Conservation (phyloP, 441 rosid genomes). For the Mallotus japonicus region DNA sequence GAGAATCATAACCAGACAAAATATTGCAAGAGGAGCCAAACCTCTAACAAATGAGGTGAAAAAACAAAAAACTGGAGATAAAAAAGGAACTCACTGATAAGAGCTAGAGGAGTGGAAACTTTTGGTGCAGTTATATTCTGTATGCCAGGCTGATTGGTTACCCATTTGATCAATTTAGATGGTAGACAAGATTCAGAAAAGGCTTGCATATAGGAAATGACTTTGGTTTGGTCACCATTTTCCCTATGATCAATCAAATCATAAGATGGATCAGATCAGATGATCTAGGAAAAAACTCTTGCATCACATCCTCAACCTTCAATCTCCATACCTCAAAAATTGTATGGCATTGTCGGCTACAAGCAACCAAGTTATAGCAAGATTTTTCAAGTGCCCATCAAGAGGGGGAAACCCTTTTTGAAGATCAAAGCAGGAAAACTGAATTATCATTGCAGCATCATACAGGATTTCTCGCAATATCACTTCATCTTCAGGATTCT, state of each 20-base stretch:
- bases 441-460: constrained; percentile 49
- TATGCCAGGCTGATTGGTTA: constrained; percentile 42
- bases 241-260: constrained; percentile 45
- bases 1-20: constrained; percentile 31
- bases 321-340: constrained; percentile 46
- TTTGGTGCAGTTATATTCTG: constrained; percentile 35
- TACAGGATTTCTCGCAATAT: constrained; percentile 40
- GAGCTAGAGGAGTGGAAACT: constrained; percentile 46
- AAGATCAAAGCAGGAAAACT: constrained; percentile 46
- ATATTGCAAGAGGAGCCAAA: constrained; percentile 28
- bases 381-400: constrained; percentile 39
- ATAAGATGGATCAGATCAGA: constrained; percentile 27
- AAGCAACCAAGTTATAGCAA: constrained; percentile 57
- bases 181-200: constrained; percentile 52
- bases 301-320: constrained; percentile 6
- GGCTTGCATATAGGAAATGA: constrained; percentile 40
- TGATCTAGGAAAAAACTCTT: constrained; percentile 15
- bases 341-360: constrained; percentile 46
- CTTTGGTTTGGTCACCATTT: constrained; percentile 43
- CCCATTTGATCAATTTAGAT: constrained; percentile 52
- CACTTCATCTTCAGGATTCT: constrained; percentile 59
- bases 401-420: constrained; percentile 32
- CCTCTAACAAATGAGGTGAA: constrained; percentile 13
- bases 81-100: constrained; percentile 55
- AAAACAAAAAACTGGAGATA: constrained; percentile 21